Evolutionary conservation across 257 asterid species (phyloP).

Genomic region (Parsonsia alboflavescens): DNA sequence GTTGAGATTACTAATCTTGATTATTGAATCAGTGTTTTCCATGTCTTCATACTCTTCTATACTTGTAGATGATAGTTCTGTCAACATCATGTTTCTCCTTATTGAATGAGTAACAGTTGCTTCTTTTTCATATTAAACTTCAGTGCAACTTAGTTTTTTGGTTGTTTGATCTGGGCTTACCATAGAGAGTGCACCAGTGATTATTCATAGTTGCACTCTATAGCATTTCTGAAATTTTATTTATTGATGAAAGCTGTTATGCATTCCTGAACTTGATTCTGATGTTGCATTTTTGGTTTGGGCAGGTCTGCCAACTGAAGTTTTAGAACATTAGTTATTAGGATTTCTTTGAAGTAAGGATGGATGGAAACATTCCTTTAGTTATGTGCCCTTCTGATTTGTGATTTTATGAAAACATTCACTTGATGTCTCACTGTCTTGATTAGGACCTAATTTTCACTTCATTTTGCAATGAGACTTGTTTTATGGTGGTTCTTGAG

Average conservation of each 20-base stretch:
- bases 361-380: not conserved
- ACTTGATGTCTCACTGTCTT: not conserved
- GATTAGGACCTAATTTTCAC: not conserved
- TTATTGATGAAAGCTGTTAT: not conserved
- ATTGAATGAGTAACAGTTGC: not conserved
- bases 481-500: not conserved
- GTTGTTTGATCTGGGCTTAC: not conserved
- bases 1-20: slow-evolving; percentile 33
- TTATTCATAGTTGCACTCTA: too few relatives aligned
- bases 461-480: not conserved
- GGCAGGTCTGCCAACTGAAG: not conserved
- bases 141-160: not conserved
- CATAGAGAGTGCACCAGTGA: too few relatives aligned
- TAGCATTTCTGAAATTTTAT: too few relatives aligned
- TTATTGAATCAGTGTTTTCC: not conserved
- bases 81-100: not conserved
- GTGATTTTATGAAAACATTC: not conserved
- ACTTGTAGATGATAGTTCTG: not conserved
- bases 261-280: not conserved
- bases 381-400: not conserved
- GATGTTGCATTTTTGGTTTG: not conserved
- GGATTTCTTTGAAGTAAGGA: not conserved
- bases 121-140: not conserved
- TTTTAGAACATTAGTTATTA: too few relatives aligned
- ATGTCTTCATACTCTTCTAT: not conserved